These are phyloP conservation scores for Aspergillus ruber DNA, from an alignment of 2,329 filamentous ascomycete genomes.

Conservation along the genomic window DNA sequence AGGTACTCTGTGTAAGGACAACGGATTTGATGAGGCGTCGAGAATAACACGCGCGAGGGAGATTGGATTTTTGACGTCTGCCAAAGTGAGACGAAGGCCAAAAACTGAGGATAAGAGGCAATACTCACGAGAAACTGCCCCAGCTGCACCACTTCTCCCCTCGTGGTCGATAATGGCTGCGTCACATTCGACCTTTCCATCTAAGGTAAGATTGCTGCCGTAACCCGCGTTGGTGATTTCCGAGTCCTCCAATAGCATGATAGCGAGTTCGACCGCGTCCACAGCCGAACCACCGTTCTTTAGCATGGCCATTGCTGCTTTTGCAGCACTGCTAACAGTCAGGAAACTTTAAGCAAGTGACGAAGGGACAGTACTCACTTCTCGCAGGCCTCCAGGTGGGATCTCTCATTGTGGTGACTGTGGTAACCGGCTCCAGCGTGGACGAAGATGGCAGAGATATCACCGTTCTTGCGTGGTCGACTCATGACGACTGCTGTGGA, in stretches of 20 bases:
- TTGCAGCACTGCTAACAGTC: slow-evolving; percentile 60
- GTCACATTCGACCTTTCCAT: slow-evolving; percentile 90
- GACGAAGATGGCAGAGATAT: slow-evolving; percentile 76
- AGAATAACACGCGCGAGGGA: slow-evolving; percentile 77
- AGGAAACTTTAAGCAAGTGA: neutral
- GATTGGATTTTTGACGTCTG: slow-evolving; percentile 77
- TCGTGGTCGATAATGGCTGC: slow-evolving; percentile 87
- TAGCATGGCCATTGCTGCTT: slow-evolving; percentile 73
- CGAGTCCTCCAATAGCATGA: slow-evolving; percentile 81
- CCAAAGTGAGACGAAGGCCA: slow-evolving; percentile 3
- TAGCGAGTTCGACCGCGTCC: slow-evolving; percentile 83
- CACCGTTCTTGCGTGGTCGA: slow-evolving; percentile 33
- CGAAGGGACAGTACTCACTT: slow-evolving; percentile 55
- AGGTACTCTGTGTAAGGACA: slow-evolving; percentile 83
- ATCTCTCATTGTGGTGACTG: slow-evolving; percentile 73
- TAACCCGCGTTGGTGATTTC: slow-evolving; percentile 96
- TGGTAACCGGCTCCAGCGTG: slow-evolving; percentile 95
- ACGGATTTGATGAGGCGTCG: slow-evolving; percentile 64
- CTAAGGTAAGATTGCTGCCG: slow-evolving; percentile 87
- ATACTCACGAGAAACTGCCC: slow-evolving; percentile 77
- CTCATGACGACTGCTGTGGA: slow-evolving; percentile 20
- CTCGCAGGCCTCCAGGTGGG: slow-evolving; percentile 79
- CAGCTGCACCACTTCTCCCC: slow-evolving; percentile 86
- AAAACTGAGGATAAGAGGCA: neutral
- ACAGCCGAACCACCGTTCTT: slow-evolving; percentile 71